Evolutionary conservation across 2,329 filamentous ascomycete species (phyloP).

Genomic region (Camptophora hylomeconis): DNA sequence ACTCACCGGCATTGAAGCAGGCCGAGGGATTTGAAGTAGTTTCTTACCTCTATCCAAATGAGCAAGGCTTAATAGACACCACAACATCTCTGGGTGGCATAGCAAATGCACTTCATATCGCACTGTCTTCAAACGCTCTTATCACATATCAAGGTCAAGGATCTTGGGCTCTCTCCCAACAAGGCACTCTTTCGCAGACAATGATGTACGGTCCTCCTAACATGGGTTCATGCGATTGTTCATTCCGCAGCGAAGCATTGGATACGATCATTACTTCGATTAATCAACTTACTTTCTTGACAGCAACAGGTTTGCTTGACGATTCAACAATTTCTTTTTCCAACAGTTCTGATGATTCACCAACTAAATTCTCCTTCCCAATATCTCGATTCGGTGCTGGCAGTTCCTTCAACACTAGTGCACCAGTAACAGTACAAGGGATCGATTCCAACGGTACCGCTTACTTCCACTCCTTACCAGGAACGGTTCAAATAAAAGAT

Average conservation of each 20-base stretch:
- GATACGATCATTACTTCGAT: slow-evolving; percentile 3
- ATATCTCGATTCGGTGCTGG: too few relatives aligned
- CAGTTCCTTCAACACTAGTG: not conserved
- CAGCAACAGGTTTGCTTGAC: slow-evolving; percentile 3
- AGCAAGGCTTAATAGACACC: slow-evolving; percentile 1
- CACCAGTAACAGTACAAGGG: slow-evolving; percentile 1
- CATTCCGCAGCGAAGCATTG: slow-evolving; percentile 4
- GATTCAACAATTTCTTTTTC: slow-evolving; percentile 1
- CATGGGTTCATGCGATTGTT: slow-evolving; percentile 5
- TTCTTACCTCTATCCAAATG: slow-evolving; percentile 5
- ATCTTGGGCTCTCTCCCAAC: slow-evolving; percentile 1
- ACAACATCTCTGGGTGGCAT: slow-evolving; percentile 5
- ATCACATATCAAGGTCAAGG: slow-evolving; percentile 4
- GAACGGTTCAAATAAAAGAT: slow-evolving; percentile 4
- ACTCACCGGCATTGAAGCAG: slow-evolving; percentile 3
- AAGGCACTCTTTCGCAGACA: slow-evolving; percentile 2
- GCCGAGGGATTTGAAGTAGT: slow-evolving; percentile 4
- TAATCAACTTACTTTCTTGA: slow-evolving; percentile 6
- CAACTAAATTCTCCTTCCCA: slow-evolving; percentile 2
- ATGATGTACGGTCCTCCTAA: slow-evolving; percentile 7
- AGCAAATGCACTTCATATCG: slow-evolving; percentile 3
- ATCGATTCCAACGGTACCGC: slow-evolving; percentile 4
- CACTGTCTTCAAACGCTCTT: slow-evolving; percentile 3
- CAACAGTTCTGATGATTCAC: too few relatives aligned
- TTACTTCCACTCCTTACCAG: slow-evolving; percentile 1